Base-by-base conservation (phyloP, 768 basidiomycete species). In the Auricularia cornea region DNA sequence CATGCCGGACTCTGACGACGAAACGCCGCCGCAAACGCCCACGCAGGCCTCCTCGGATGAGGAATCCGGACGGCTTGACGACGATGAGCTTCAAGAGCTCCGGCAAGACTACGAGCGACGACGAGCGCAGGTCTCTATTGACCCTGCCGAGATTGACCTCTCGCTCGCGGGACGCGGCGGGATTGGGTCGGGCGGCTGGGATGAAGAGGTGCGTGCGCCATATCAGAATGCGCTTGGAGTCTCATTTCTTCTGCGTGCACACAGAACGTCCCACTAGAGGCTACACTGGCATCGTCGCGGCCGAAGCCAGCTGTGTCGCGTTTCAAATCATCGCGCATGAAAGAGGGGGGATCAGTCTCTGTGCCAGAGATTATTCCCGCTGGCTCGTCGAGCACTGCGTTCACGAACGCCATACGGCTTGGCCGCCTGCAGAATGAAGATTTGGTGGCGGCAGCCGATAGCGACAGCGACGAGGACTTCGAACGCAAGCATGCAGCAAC, bases 1-100 rank as follows among this genome's bases (percentile, higher is more conserved):
- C 16, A 52, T 33, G 23, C 23, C 32, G 12, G 62, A 62, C 56
- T 62, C 62, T 35, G 62, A 62, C 54, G 62, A 62, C 56, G 62
- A 62, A 26, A 57, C 54, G 28, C 54, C 52, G 51, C 52, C 28
- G 35, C 35, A 38, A 2, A 38, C 35, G 8, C 16, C 62, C 32
- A 56, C 18, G 30, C n/a, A 4, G 31, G n/a, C 31, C 29, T 38
- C 29, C 23, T 16, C 26, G 52, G 26, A 28, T 59, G 35, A 20
- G 23, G 23, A 20, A 3, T n/a, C 61, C 20, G 23, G 41, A 20
- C 62, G 28, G 28, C 11, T 56, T 3, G 23, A 41, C 6, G 30
- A 56, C 3, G 52, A 62, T 12, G 32, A 23, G 23, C 20, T 28
- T 4, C 18, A 57, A 23, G 30, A 29, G 33, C 23, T 35, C 3